A percentile compares a stretch with the other conserved stretches of the same genome.
Conservation (phyloP, 495 filamentous ascomycete species). For the Podospora australis region DNA sequence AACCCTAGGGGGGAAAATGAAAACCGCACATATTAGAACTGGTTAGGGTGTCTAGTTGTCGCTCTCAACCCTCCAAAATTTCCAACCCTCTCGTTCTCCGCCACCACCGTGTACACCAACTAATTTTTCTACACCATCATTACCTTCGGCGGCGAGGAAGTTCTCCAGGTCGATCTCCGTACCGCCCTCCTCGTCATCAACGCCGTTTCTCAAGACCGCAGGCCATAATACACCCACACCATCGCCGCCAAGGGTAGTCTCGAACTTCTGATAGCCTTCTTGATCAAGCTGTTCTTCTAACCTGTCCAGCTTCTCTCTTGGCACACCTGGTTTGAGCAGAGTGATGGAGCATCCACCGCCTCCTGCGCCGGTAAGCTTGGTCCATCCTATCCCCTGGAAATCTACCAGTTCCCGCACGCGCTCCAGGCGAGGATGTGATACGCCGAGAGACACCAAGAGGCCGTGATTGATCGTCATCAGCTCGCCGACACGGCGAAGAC, state of each 20-base stretch:
- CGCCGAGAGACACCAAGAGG: slow-evolving; percentile 77
- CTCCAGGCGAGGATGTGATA: slow-evolving; percentile 89
- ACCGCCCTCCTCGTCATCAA: slow-evolving; percentile 65
- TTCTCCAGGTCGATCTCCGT: slow-evolving; percentile 91
- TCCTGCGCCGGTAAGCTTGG: slow-evolving; percentile 92
- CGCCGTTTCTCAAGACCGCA: slow-evolving; percentile 70
- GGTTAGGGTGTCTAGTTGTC: slow-evolving; percentile 1
- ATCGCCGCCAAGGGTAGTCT: slow-evolving; percentile 82
- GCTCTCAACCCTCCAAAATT: slow-evolving; percentile 75
- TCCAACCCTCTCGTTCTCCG: slow-evolving; percentile 76
- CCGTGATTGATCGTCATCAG: slow-evolving; percentile 91
- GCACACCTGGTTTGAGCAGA: slow-evolving; percentile 59
- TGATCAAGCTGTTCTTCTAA: slow-evolving; percentile 61
- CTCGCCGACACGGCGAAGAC: slow-evolving; percentile 66
- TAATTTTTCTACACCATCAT: slow-evolving; percentile 70
- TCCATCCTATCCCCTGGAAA: slow-evolving; percentile 85
- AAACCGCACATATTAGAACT: slow-evolving; percentile 8
- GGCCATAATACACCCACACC: slow-evolving; percentile 92
- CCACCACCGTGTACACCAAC: slow-evolving; percentile 57
- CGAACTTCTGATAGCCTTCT: slow-evolving; percentile 77
- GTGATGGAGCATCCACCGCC: slow-evolving; percentile 95
- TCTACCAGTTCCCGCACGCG: slow-evolving; percentile 89
- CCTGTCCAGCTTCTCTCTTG: slow-evolving; percentile 43
- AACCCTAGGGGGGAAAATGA: not conserved
- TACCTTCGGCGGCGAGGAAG: slow-evolving; percentile 74